phyloP scores from a whole-genome alignment of 192 early-diverging fungal genomes.

The Mortierella hygrophila region DNA sequence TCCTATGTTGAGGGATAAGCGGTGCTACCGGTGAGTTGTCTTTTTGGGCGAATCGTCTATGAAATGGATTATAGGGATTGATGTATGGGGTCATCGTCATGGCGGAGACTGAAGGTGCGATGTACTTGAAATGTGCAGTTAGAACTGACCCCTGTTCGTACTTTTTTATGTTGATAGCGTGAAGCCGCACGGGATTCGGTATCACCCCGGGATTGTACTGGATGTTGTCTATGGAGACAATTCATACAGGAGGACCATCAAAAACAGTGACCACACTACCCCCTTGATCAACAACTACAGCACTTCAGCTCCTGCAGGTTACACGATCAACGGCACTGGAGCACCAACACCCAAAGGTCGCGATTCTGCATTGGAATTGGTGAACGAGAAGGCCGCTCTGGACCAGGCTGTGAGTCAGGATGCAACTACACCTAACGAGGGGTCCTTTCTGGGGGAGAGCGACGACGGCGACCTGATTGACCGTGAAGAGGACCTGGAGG shows the following conservation, averaged over 20 bases:
- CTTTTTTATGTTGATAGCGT: constrained; percentile 3
- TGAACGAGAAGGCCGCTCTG: background rate
- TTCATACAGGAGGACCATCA: background rate
- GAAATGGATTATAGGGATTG: too few species aligned
- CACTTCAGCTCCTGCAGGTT: background rate
- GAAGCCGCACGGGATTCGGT: constrained; percentile 40
- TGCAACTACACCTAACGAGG: background rate
- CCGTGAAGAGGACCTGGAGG: background rate
- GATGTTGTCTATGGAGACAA: constrained; percentile 30
- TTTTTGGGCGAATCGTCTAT: background rate
- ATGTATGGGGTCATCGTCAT: too few species aligned
- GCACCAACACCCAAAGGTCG: background rate
- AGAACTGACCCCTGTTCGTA: background rate
- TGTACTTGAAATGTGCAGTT: background rate
- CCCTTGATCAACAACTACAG: background rate
- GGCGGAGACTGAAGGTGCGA: too few species aligned
- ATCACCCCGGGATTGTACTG: constrained; percentile 28
- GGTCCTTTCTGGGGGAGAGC: background rate
- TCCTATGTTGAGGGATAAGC: constrained; percentile 20
- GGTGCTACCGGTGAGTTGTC: constrained; percentile 26
- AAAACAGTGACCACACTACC: background rate
- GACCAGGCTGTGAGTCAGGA: background rate
- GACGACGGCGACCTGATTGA: background rate
- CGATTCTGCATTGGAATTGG: background rate
- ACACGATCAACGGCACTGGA: background rate